Evolutionary conservation across 2,329 filamentous ascomycete genomes (phyloP), one percentile per base, ranked within the genome.

Genomic region (Xylariaceae sp.): DNA sequence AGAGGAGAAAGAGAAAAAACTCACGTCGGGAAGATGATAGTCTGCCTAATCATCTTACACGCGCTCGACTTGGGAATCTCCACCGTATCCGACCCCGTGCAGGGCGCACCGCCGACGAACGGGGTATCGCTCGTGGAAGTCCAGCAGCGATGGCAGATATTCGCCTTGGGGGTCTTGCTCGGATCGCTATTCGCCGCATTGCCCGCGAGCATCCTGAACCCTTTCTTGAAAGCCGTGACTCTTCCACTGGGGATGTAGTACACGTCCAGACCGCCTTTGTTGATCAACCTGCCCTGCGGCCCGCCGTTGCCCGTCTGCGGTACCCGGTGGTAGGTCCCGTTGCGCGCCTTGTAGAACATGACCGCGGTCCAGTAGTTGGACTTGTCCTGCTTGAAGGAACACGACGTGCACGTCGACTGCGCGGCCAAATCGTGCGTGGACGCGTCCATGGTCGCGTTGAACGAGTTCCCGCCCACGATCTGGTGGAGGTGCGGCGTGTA

Each of bases 41-140:
- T 72, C 53, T 71, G 68, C 46, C 69, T 66, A 60, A 73, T 71
- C 63, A 71, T 70, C 60, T 71, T 70, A 64, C 68, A 71, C 39
- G 50, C 59, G 43, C 65, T 59, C 41, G 62, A 56, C 11, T 55
- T 54, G 40, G 70, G 70, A 40, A 74, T 71, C 23, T 65, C 69
- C 32, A 73, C 69, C 3, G 69, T 72, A 54, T 73, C 70, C 43
- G 51, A 58, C 26, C 69, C 69, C 19, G 63, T 59, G 66, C 70
- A 73, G 21, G 70, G 70, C 14, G 68, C 68, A 28, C 66, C 68
- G 24, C 70, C 70, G 4, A 69, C 61, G 46, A 72, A 73, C 21
- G 56, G 61, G 59, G 57, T 62, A 49, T 73, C 69, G 48, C 57
- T 68, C 19, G 66, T 50, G 11, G 66, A 66, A 8, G 63, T 69